Evolutionary conservation across 2,329 filamentous ascomycete genomes (phyloP), one percentile per base, ranked within the genome.

Genomic region (Fusarium cyanostomum): DNA sequence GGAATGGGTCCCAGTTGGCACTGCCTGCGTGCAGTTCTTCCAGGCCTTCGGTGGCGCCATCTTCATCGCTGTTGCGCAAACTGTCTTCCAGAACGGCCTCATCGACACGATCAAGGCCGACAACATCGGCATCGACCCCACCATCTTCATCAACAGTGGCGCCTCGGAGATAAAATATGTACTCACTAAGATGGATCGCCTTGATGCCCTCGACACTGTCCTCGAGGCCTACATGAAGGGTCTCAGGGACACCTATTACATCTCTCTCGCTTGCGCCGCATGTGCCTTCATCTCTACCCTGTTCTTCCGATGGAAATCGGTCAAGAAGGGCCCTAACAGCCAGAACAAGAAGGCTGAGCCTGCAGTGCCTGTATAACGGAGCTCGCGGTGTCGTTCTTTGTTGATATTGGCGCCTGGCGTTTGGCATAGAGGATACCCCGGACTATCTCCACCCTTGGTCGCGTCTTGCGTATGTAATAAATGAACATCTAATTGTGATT

Each of bases 21-120:
- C 81, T 6, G 82, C 83, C 7, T 81, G 77, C 46, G 78, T 85
- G 2, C 79, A 82, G 31, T 89, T 91, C 75, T 87, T 86, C 76
- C 86, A 90, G 70, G 81, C 82, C 2, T 80, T 92, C 4, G 88
- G 88, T 35, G 88, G 88, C 4, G 86, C 89, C 3, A 75, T 92
- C 21, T 85, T 86, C 64, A 84, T 92, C 43, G 83, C 85, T 7
- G 84, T 90, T 9, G 84, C 85, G 0, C 86, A 92, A 72, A 86
- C 87, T 16, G 81, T 90, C 41, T 91, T 92, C 77, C 83, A 86
- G 62, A 90, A 90, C 68, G 85, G 82, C 0, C 77, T 92, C 15
- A 77, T 86, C 41, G 73, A 79, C 4, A 79, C 83, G 31, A 77
- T 92, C 4, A 62, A 71, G n/a, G 56, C 68, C 3, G 71, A 79